A percentile compares a stretch with the other conserved stretches of the same genome.
Evolutionary conservation across 495 filamentous ascomycete genomes (phyloP).

Genomic region (Hyaloscypha bicolor): DNA sequence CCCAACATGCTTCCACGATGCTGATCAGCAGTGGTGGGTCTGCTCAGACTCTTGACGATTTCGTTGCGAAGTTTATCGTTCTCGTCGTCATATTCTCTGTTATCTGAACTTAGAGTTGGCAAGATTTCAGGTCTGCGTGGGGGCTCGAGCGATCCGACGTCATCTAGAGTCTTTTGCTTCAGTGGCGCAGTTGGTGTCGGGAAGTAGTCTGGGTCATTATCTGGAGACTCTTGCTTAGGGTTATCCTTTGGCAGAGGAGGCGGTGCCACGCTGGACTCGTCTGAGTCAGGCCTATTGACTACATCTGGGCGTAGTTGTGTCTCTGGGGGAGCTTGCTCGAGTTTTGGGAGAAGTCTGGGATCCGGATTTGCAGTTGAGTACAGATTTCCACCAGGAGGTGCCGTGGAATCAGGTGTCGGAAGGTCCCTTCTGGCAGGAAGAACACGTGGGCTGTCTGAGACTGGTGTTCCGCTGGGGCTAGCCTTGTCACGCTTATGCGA

Average conservation of each 20-base stretch:
- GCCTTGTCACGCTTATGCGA: constrained; percentile 13
- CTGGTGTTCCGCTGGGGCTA: constrained; percentile 5
- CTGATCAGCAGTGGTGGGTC: constrained; percentile 30
- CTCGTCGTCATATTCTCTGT: constrained; percentile 58
- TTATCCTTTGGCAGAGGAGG: constrained; percentile 45
- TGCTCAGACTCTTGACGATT: constrained; percentile 76
- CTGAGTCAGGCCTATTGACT: constrained; percentile 22
- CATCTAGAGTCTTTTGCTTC: constrained; percentile 37
- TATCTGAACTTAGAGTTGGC: constrained; percentile 58
- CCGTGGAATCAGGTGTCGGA: constrained; percentile 27
- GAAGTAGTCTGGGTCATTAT: constrained; percentile 18
- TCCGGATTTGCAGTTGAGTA: constrained; percentile 24
- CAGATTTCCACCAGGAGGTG: constrained; percentile 22
- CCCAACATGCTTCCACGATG: not conserved
- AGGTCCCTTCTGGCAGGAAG: constrained; percentile 1
- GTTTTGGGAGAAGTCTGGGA: constrained; percentile 23
- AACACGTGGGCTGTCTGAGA: not conserved
- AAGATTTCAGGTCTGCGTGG: constrained; percentile 36
- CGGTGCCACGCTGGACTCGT: constrained; percentile 32
- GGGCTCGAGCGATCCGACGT: constrained; percentile 3
- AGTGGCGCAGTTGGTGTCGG: constrained; percentile 49
- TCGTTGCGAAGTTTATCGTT: constrained; percentile 79
- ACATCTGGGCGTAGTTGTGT: constrained; percentile 22
- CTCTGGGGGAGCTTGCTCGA: constrained; percentile 18
- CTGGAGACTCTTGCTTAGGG: constrained; percentile 25